Evolutionary conservation across 805 yeast species (phyloP).

Genomic region (Tetrapisispora nanseiensis): DNA sequence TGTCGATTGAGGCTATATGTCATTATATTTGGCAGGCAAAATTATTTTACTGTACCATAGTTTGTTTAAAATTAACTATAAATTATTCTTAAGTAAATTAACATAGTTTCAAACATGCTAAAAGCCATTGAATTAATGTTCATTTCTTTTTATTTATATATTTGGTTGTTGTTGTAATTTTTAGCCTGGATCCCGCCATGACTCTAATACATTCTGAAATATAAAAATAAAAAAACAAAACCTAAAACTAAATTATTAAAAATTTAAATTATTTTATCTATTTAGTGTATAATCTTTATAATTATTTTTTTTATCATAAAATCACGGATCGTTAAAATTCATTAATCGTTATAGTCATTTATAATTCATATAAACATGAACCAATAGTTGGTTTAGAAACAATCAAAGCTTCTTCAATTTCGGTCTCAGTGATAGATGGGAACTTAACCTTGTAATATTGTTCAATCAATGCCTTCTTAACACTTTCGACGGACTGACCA

Average conservation of each 20-base stretch:
- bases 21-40: background rate
- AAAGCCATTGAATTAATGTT: too few relatives aligned
- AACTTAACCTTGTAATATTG: conserved; percentile 41
- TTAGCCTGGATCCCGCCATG: too few relatives aligned
- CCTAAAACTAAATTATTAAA: background rate
- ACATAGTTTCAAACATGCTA: too few relatives aligned
- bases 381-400: conserved; percentile 50
- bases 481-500: conserved; percentile 23
- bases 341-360: background rate
- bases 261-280: background rate
- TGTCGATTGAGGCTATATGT: background rate
- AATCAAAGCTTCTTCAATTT: conserved; percentile 42
- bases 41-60: too few relatives aligned
- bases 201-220: too few relatives aligned
- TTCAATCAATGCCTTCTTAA: conserved; percentile 39
- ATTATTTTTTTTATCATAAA: background rate
- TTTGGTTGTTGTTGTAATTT: too few relatives aligned
- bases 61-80: too few relatives aligned
- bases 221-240: too few relatives aligned
- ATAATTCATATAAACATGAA: conserved; percentile 27
- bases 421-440: conserved; percentile 39
- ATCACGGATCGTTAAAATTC: conserved; percentile 1
- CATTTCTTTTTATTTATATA: too few relatives aligned
- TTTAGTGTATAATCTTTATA: too few relatives aligned
- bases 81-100: too few relatives aligned